A percentile compares a stretch with the other conserved stretches of the same genome.
Evolutionary conservation across 148 eudicot species (phyloP).

Genomic region (Nepenthes gracilis): DNA sequence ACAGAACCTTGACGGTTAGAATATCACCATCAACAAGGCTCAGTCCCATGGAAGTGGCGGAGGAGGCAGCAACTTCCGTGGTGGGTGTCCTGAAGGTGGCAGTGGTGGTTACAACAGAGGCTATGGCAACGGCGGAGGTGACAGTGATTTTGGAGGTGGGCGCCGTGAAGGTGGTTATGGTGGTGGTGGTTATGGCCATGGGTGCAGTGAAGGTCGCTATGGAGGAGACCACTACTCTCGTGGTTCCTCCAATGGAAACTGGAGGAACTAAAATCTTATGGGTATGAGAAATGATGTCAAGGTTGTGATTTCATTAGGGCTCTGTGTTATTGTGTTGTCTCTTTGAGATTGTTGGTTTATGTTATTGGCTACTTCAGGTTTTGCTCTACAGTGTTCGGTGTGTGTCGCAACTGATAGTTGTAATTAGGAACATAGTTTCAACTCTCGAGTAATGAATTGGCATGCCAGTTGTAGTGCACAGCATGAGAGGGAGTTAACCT

Average conservation of each 20-base stretch:
- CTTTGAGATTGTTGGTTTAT: too few relatives aligned
- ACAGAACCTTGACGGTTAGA: slow-evolving; percentile 9
- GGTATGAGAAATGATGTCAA: not conserved
- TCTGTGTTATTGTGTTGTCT: too few relatives aligned
- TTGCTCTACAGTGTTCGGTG: not conserved
- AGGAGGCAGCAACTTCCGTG: slow-evolving; percentile 5
- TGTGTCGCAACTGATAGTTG: not conserved
- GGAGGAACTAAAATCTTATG: slow-evolving; percentile 7
- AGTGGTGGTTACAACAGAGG: slow-evolving; percentile 5
- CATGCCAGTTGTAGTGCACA: too few relatives aligned
- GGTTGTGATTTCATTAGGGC: too few relatives aligned
- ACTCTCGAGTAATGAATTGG: too few relatives aligned
- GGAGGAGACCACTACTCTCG: slow-evolving; percentile 2
- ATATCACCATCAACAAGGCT: slow-evolving; percentile 11
- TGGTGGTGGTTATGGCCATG: too few relatives aligned
- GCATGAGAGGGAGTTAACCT: too few relatives aligned
- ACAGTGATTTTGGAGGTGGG: slow-evolving; percentile 2
- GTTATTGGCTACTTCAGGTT: not conserved
- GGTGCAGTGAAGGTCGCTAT: not conserved
- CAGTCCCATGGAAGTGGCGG: slow-evolving; percentile 8
- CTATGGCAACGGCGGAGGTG: not conserved
- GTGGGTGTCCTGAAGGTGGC: slow-evolving; percentile 1
- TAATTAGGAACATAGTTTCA: too few relatives aligned
- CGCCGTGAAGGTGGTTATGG: not conserved
- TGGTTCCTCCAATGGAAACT: slow-evolving; percentile 4